phyloP scores from a whole-genome alignment of 163 green algal species.

The Coccomyxa subellipsoidea region DNA sequence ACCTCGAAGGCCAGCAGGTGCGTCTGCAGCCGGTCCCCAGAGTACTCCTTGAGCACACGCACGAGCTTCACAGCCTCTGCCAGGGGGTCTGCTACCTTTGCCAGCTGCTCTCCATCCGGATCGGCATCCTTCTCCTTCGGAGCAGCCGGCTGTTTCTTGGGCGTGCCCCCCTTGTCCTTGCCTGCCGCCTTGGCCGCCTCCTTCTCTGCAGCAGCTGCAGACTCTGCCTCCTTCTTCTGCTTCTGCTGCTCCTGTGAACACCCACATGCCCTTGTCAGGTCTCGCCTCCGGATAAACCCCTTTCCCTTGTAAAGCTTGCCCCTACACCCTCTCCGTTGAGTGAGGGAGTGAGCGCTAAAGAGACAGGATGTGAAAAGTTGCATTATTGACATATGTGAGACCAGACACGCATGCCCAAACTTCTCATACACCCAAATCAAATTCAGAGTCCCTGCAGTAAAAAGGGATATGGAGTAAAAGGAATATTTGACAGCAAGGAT shows the following conservation, averaged over 20 bases:
- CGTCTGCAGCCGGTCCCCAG: constrained; percentile 40
- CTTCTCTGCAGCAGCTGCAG: background rate
- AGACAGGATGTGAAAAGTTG: too few species aligned
- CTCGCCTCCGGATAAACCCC: too few species aligned
- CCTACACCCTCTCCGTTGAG: too few species aligned
- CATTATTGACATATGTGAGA: background rate
- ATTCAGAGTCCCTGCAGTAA: too few species aligned
- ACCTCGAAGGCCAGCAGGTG: constrained; percentile 72
- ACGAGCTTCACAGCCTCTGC: constrained; percentile 79
- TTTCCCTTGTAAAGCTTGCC: too few species aligned
- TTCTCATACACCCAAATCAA: too few species aligned
- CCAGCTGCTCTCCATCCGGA: constrained; percentile 71
- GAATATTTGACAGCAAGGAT: too few species aligned
- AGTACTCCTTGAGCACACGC: constrained; percentile 43
- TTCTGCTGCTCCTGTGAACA: constrained; percentile 35
- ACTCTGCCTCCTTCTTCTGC: constrained; percentile 37
- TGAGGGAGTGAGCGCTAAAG: too few species aligned
- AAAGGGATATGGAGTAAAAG: too few species aligned
- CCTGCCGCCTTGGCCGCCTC: constrained; percentile 39
- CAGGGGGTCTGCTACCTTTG: constrained; percentile 62
- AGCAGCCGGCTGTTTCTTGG: constrained; percentile 15
- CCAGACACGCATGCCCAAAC: too few species aligned
- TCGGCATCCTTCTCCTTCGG: constrained; percentile 57
- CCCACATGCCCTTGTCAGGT: background rate
- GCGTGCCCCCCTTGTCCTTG: constrained; percentile 9